A percentile compares a stretch with the other conserved stretches of the same genome.
Evolutionary conservation across 331 rosid species (phyloP).

Genomic region (Quercus tomentella): DNA sequence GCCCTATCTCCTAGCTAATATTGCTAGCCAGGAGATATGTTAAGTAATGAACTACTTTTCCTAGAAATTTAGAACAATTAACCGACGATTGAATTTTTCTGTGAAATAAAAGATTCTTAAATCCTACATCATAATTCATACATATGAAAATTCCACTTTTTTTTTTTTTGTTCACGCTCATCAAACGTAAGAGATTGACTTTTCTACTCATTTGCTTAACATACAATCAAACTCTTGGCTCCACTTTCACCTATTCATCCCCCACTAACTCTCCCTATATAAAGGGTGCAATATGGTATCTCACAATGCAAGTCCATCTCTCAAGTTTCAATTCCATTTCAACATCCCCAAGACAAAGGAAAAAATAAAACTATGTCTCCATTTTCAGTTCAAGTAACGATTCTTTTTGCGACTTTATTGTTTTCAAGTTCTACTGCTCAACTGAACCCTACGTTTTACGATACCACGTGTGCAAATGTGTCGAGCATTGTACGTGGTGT

Average conservation of each 20-base stretch:
- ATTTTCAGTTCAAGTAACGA: background rate
- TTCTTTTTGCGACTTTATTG: background rate
- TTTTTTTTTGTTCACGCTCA: background rate
- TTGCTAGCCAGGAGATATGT: too few relatives aligned
- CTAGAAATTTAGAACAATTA: too few relatives aligned
- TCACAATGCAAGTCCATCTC: background rate
- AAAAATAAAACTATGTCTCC: background rate
- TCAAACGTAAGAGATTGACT: background rate
- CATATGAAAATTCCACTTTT: background rate
- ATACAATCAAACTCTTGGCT: background rate
- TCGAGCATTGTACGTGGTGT: constrained; percentile 18
- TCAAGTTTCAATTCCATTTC: background rate
- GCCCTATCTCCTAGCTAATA: too few relatives aligned
- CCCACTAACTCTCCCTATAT: background rate
- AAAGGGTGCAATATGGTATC: background rate
- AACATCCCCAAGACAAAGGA: too few relatives aligned
- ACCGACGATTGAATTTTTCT: too few relatives aligned
- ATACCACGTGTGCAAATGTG: constrained; percentile 29
- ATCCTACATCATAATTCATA: too few relatives aligned
- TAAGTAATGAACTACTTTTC: too few relatives aligned
- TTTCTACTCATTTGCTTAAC: background rate
- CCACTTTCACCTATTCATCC: background rate
- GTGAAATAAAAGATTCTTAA: too few relatives aligned
- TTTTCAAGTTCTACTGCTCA: constrained; percentile 16
- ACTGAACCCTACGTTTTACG: constrained; percentile 27